phyloP scores from a whole-genome alignment of 1,284 basidiomycete genomes.

The Ceratobasidium sp. region DNA sequence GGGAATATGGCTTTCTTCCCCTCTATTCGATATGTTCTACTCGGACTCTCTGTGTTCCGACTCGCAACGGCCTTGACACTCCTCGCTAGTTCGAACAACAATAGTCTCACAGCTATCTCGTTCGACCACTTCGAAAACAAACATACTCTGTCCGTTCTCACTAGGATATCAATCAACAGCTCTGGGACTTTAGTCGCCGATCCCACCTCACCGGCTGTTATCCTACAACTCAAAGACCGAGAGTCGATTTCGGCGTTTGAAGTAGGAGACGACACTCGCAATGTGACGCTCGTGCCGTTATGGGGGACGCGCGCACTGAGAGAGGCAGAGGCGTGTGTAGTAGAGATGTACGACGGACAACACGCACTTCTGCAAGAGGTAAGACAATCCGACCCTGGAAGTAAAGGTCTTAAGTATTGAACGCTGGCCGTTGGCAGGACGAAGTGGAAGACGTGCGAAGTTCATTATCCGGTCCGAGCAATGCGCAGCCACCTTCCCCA shows the following conservation, averaged over 20 bases:
- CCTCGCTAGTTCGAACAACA: slow-evolving; percentile 13
- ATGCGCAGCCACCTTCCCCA: no score
- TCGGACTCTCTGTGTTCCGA: slow-evolving; percentile 1
- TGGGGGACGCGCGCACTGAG: background rate
- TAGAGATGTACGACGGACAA: slow-evolving; percentile 17
- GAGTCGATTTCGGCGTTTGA: background rate
- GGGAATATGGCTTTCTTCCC: background rate
- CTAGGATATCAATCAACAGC: slow-evolving; percentile 3
- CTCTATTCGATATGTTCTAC: background rate
- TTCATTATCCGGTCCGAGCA: background rate
- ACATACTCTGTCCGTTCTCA: background rate
- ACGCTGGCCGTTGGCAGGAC: background rate
- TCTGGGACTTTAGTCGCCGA: slow-evolving; percentile 6
- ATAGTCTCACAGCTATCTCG: slow-evolving; percentile 24
- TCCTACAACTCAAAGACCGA: slow-evolving; percentile 14
- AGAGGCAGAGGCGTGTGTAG: background rate
- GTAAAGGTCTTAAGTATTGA: background rate
- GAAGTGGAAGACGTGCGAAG: slow-evolving; percentile 5
- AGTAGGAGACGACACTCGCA: background rate
- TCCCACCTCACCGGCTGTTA: background rate
- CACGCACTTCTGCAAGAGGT: background rate
- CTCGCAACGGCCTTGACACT: slow-evolving; percentile 18
- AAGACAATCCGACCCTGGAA: background rate
- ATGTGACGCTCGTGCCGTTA: slow-evolving; percentile 1
- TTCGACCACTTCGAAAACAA: background rate